Conservation (phyloP, 352 stramenopile genomes). For the Globisporangium cylindrosporum region DNA sequence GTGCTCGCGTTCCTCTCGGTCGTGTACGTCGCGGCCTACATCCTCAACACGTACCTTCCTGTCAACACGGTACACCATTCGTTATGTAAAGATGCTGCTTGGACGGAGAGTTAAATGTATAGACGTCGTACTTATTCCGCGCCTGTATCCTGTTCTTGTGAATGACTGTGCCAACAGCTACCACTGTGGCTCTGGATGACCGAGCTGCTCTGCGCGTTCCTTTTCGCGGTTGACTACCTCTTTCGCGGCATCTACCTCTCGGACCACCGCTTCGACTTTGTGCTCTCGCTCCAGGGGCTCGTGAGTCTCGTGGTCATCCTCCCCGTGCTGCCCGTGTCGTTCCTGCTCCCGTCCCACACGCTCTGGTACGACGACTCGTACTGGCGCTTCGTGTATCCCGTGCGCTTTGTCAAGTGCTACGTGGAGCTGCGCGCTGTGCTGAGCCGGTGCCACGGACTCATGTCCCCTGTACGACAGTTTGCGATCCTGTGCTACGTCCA, state of each 20-base stretch:
- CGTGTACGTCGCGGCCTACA: constrained; percentile 64
- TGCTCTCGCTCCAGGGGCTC: constrained; percentile 56
- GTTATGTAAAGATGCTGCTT: not conserved
- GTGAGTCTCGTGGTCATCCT: constrained; percentile 65
- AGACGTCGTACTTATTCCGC: not conserved
- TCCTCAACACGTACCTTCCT: constrained; percentile 77
- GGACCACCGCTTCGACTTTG: constrained; percentile 58
- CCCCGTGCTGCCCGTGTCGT: constrained; percentile 72
- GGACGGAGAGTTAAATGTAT: not conserved
- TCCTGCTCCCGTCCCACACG: constrained; percentile 71
- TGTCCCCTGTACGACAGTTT: constrained; percentile 81
- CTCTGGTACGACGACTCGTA: constrained; percentile 73
- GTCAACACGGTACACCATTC: constrained; percentile 37
- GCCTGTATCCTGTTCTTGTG: not conserved
- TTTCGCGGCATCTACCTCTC: constrained; percentile 75
- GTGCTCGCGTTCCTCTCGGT: constrained; percentile 56
- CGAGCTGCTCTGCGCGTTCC: constrained; percentile 60
- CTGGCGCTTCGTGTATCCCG: constrained; percentile 82
- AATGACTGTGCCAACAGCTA: constrained; percentile 34
- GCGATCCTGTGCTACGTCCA: constrained; percentile 82
- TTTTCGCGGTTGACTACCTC: constrained; percentile 65
- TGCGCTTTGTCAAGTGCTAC: constrained; percentile 85
- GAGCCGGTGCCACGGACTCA: constrained; percentile 70
- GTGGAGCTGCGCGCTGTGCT: constrained; percentile 68
- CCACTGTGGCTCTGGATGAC: constrained; percentile 62